These are phyloP conservation scores for Juglanconis juglandina DNA, from an alignment of 2,329 filamentous ascomycete species.

Conservation along the genomic window DNA sequence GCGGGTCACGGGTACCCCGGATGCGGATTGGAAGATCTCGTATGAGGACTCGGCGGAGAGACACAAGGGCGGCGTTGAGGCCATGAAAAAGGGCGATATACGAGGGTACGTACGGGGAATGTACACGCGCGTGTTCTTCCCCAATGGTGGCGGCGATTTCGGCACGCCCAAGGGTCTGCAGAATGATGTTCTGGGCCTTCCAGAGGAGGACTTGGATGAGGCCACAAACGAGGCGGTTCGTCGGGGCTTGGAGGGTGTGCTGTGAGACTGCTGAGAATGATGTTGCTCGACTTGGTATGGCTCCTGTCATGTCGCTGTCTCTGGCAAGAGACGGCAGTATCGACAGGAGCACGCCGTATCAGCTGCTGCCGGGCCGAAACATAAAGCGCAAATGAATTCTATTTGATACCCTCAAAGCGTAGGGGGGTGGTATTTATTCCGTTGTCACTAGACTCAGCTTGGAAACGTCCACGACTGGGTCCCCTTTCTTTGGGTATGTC, in stretches of 20 bases:
- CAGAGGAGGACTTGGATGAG: constrained; percentile 57
- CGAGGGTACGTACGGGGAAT: constrained; percentile 47
- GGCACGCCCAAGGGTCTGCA: constrained; percentile 34
- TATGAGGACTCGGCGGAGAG: constrained; percentile 45
- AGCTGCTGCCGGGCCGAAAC: too few species aligned
- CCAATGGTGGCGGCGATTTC: constrained; percentile 40
- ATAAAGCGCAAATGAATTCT: too few species aligned
- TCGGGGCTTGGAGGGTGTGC: background rate
- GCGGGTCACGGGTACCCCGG: constrained; percentile 53
- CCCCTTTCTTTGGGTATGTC: too few species aligned
- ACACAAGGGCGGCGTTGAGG: constrained; percentile 43
- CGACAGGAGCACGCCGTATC: too few species aligned
- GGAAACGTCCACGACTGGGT: too few species aligned
- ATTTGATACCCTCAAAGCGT: too few species aligned
- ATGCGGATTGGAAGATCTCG: constrained; percentile 58
- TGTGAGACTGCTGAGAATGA: background rate
- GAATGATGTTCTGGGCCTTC: constrained; percentile 56
- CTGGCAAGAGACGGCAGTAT: too few species aligned
- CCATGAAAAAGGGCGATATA: constrained; percentile 39
- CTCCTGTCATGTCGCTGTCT: too few species aligned
- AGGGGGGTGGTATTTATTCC: too few species aligned
- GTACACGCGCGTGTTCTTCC: constrained; percentile 55
- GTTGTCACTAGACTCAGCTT: too few species aligned
- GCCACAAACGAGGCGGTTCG: constrained; percentile 37
- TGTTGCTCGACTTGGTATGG: too few species aligned